phyloP scores from a whole-genome alignment of 2,329 filamentous ascomycete genomes.

The Scedosporium dehoogii region DNA sequence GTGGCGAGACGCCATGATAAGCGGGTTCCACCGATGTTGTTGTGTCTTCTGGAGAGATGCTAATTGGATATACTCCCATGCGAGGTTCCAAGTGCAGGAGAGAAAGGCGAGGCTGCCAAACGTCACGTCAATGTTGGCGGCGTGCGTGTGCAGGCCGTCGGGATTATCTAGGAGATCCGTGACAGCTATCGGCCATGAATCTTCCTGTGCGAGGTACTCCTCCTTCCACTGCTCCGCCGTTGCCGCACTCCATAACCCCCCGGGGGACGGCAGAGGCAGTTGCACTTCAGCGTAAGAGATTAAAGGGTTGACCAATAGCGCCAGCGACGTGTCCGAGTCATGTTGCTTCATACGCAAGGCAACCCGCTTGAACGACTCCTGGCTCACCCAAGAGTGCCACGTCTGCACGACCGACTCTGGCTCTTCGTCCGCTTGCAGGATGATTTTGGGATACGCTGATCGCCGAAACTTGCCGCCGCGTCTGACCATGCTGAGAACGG shows the following conservation, averaged over 20 bases:
- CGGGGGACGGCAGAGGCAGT: constrained; percentile 14
- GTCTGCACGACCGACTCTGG: constrained; percentile 51
- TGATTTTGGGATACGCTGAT: constrained; percentile 12
- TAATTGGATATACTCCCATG: constrained; percentile 21
- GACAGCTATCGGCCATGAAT: constrained; percentile 31
- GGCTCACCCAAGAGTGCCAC: constrained; percentile 54
- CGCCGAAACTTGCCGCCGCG: constrained; percentile 21
- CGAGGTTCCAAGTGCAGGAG: constrained; percentile 17
- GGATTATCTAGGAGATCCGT: constrained; percentile 14
- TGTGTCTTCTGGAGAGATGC: constrained; percentile 14
- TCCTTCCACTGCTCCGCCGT: constrained; percentile 17
- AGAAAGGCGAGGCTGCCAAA: constrained; percentile 12
- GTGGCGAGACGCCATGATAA: constrained; percentile 16
- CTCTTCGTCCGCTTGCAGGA: constrained; percentile 34
- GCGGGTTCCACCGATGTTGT: constrained; percentile 17
- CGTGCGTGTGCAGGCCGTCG: neutral
- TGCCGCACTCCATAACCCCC: constrained; percentile 16
- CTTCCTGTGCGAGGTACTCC: constrained; percentile 34
- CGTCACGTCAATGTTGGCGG: constrained; percentile 6
- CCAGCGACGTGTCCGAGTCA: constrained; percentile 19
- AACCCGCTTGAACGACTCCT: constrained; percentile 52
- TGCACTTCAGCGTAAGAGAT: constrained; percentile 22
- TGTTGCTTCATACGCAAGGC: constrained; percentile 18
- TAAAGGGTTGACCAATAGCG: constrained; percentile 17
- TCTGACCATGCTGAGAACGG: constrained; percentile 30